Evolutionary conservation across 2,329 filamentous ascomycete genomes (phyloP).

Genomic region (Calonectria montana): DNA sequence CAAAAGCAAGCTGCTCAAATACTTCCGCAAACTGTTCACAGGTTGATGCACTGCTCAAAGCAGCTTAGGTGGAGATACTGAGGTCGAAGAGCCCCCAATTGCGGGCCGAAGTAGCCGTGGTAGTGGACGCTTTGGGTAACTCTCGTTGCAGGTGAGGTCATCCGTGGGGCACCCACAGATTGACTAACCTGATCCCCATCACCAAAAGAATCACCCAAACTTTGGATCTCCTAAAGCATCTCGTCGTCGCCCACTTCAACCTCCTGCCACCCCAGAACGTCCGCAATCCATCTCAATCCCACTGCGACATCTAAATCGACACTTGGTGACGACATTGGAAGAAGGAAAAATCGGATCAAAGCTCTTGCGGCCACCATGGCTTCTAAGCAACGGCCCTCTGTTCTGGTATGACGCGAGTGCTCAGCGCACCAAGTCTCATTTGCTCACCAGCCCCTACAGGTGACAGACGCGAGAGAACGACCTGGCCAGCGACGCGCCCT

Average conservation of each 20-base stretch:
- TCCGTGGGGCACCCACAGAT: no score
- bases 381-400: slow-evolving; percentile 67
- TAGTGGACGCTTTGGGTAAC: slow-evolving; percentile 4
- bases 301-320: background rate
- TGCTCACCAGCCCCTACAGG: slow-evolving; percentile 41
- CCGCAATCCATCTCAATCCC: background rate
- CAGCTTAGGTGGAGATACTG: background rate
- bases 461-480: slow-evolving; percentile 54
- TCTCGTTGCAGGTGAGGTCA: slow-evolving; percentile 40
- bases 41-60: background rate
- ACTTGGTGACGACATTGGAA: background rate
- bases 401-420: slow-evolving; percentile 61
- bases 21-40: background rate
- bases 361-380: slow-evolving; percentile 48
- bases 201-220: slow-evolving; percentile 35
- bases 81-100: slow-evolving; percentile 3
- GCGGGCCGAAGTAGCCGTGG: background rate
- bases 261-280: slow-evolving; percentile 11
- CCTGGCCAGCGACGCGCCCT: slow-evolving; percentile 46
- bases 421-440: slow-evolving; percentile 19
- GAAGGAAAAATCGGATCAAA: background rate
- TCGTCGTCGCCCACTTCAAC: slow-evolving; percentile 2
- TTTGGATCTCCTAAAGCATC: slow-evolving; percentile 19
- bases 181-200: slow-evolving; percentile 25
- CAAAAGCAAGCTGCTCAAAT: background rate